These are phyloP conservation scores for Rhodotorula graminis DNA, from an alignment of 768 basidiomycete species.

Conservation along the genomic window DNA sequence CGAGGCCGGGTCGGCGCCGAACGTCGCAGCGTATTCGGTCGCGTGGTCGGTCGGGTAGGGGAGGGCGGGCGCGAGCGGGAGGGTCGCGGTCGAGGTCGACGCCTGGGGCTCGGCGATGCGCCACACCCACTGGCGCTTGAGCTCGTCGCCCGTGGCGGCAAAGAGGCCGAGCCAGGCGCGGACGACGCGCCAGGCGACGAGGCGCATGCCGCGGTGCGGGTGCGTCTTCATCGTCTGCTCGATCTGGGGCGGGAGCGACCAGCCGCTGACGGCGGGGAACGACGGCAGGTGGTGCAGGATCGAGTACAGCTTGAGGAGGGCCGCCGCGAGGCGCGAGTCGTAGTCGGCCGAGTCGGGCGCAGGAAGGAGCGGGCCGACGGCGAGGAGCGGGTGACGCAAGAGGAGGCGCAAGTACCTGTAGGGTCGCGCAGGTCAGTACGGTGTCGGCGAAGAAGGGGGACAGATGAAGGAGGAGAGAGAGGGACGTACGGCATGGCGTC, in stretches of 20 bases:
- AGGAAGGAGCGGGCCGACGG: conserved; percentile 48
- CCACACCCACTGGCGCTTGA: conserved; percentile 46
- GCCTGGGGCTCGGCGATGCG: conserved; percentile 34
- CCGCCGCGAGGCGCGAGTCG: conserved; percentile 15
- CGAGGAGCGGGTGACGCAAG: conserved; percentile 51
- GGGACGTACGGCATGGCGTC: conserved; percentile 47
- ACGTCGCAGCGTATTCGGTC: conserved; percentile 69
- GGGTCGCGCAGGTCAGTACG: conserved; percentile 55
- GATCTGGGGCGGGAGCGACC: conserved; percentile 31
- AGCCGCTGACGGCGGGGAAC: conserved; percentile 30
- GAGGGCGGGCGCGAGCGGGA: conserved; percentile 51
- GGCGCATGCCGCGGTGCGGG: conserved; percentile 38
- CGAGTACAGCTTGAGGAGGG: conserved; percentile 31
- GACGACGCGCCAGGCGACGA: conserved; percentile 40
- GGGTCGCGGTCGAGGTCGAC: conserved; percentile 2
- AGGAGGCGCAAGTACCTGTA: conserved; percentile 20
- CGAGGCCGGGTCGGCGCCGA: conserved; percentile 71
- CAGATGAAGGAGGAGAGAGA: too few species aligned
- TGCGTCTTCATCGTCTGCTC: conserved; percentile 34
- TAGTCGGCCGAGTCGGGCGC: conserved; percentile 12
- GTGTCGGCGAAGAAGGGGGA: too few species aligned
- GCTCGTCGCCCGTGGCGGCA: conserved; percentile 36
- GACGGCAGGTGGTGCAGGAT: conserved; percentile 27
- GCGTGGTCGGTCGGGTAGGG: conserved; percentile 68
- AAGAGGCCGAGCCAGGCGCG: conserved; percentile 38